These are phyloP conservation scores for Eruca vesicaria DNA, from an alignment of 441 rosid species.

Conservation along the genomic window DNA sequence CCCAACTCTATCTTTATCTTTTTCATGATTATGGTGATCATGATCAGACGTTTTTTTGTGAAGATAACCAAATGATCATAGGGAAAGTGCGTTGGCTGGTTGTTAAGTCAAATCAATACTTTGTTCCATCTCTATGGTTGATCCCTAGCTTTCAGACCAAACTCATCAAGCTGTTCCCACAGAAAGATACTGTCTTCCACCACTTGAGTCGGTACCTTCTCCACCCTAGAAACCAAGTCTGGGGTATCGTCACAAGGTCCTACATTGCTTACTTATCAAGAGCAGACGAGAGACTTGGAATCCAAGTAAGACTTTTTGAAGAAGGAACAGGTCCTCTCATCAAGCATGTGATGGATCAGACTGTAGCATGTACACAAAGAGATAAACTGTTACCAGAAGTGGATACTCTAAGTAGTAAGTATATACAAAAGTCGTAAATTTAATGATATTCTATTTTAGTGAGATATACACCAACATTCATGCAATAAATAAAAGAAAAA, in stretches of 20 bases:
- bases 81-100: slow-evolving; percentile 58
- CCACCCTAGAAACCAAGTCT: slow-evolving; percentile 67
- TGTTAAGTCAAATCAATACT: slow-evolving; percentile 59
- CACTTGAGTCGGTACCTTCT: slow-evolving; percentile 68
- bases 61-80: slow-evolving; percentile 49
- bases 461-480: no score
- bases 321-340: slow-evolving; percentile 24
- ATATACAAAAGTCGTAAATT: no score
- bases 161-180: slow-evolving; percentile 56
- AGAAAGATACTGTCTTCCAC: slow-evolving; percentile 64
- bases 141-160: slow-evolving; percentile 54
- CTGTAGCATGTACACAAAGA: slow-evolving; percentile 19
- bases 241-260: slow-evolving; percentile 75
- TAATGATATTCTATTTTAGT: no score
- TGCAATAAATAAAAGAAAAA: no score
- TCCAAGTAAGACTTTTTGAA: slow-evolving; percentile 57
- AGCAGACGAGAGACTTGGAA: slow-evolving; percentile 61
- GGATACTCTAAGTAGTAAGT: slow-evolving; percentile 13
- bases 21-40: slow-evolving; percentile 43
- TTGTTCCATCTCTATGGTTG: slow-evolving; percentile 67
- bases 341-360: slow-evolving; percentile 42
- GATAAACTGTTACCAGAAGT: slow-evolving; percentile 25
- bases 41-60: slow-evolving; percentile 49
- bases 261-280: slow-evolving; percentile 54
- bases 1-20: slow-evolving; percentile 45